phyloP scores from a whole-genome alignment of 2,329 filamentous ascomycete species.

The Sordariomycetes sp. region DNA sequence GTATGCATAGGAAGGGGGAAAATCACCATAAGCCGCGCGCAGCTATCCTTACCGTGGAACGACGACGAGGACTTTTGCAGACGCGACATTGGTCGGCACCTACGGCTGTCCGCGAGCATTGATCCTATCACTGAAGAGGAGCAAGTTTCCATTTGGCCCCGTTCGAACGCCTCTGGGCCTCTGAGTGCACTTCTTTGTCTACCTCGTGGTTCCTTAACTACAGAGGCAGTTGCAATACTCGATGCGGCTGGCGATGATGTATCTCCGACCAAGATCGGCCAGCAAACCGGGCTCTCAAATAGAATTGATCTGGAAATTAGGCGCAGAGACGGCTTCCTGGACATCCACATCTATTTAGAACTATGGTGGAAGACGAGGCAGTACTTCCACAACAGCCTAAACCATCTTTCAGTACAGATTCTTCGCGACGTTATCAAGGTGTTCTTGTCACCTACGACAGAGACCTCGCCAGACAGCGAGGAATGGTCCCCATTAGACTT shows the following conservation, averaged over 20 bases:
- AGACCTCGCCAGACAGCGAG: conserved; percentile 10
- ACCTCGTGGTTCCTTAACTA: background rate
- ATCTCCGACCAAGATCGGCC: background rate
- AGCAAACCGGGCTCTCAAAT: background rate
- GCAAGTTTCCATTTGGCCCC: background rate
- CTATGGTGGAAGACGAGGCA: conserved; percentile 29
- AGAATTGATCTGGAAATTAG: background rate
- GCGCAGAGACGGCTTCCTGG: conserved; percentile 10
- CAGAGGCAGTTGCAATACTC: background rate
- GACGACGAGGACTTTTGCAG: background rate
- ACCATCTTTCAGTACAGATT: conserved; percentile 8
- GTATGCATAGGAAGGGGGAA: background rate
- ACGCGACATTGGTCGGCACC: background rate
- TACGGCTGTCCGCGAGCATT: background rate
- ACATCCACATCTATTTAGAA: conserved; percentile 17
- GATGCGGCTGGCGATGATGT: background rate
- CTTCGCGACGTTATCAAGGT: conserved; percentile 22
- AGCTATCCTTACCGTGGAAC: background rate
- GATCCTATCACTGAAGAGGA: background rate
- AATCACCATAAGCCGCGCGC: background rate
- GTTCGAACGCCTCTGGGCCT: background rate
- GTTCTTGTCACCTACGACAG: conserved; percentile 17
- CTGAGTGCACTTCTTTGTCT: background rate
- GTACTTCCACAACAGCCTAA: conserved; percentile 16
- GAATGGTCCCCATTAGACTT: conserved; percentile 41